These are phyloP conservation scores for Aegilops tauschii DNA, from an alignment of 176 grass and related monocot genomes.

Conservation along the genomic window DNA sequence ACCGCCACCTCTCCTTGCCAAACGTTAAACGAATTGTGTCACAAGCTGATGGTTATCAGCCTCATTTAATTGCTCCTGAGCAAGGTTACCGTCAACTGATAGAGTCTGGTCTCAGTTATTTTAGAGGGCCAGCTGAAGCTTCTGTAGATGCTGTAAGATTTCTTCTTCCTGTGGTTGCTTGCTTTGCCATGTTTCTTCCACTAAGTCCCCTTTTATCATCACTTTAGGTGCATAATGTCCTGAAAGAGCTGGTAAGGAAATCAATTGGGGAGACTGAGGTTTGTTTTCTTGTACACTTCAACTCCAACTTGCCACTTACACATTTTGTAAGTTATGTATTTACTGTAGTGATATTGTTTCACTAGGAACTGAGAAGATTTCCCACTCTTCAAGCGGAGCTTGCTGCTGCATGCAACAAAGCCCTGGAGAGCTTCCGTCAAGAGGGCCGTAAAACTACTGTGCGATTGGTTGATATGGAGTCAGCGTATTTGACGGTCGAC, in stretches of 20 bases:
- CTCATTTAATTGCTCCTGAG: conserved; percentile 96
- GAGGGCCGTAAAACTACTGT: conserved; percentile 77
- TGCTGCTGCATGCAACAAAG: conserved; percentile 64
- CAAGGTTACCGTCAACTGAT: conserved; percentile 94
- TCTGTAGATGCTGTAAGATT: conserved; percentile 93
- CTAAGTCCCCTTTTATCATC: conserved; percentile 17
- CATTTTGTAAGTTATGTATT: conserved; percentile 3
- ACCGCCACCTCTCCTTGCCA: conserved; percentile 70
- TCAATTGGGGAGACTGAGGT: conserved; percentile 94
- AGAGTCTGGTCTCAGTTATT: conserved; percentile 88
- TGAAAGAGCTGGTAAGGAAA: conserved; percentile 94
- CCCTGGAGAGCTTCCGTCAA: conserved; percentile 80
- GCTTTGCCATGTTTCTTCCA: neutral
- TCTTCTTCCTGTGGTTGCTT: conserved; percentile 8
- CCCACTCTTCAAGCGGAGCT: conserved; percentile 83
- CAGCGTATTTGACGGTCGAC: conserved; percentile 79
- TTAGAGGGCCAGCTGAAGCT: conserved; percentile 94
- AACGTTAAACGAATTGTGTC: conserved; percentile 91
- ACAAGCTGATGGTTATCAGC: conserved; percentile 95
- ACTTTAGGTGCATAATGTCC: conserved; percentile 78
- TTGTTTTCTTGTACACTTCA: conserved; percentile 13
- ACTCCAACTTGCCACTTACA: neutral
- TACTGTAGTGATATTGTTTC: conserved; percentile 11
- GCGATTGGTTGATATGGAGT: conserved; percentile 85
- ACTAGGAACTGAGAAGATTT: conserved; percentile 84